phyloP scores from a whole-genome alignment of 768 basidiomycete genomes.

The Russula emetica region DNA sequence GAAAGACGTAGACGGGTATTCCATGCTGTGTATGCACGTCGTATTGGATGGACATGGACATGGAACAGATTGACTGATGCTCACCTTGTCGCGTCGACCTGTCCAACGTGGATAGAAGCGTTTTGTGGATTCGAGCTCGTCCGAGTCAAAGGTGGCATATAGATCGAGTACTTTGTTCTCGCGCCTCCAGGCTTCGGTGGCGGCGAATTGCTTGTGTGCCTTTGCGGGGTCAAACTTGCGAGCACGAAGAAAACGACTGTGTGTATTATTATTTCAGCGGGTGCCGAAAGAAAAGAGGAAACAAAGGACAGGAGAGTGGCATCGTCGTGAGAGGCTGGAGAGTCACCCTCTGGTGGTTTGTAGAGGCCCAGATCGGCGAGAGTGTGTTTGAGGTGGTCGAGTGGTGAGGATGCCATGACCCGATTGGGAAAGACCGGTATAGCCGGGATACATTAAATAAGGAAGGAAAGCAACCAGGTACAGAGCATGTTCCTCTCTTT shows the following conservation, averaged over 20 bases:
- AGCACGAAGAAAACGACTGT: slow-evolving; percentile 80
- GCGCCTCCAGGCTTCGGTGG: slow-evolving; percentile 64
- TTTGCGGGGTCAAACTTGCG: slow-evolving; percentile 57
- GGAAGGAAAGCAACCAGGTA: neutral
- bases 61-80: neutral
- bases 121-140: slow-evolving; percentile 57
- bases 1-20: slow-evolving; percentile 72
- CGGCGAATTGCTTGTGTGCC: slow-evolving; percentile 68
- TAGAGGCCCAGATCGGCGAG: slow-evolving; percentile 7
- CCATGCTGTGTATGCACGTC: slow-evolving; percentile 46
- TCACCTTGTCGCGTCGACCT: slow-evolving; percentile 69
- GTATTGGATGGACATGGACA: neutral
- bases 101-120: slow-evolving; percentile 80
- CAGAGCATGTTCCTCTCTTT: neutral
- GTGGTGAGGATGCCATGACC: too few species aligned
- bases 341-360: slow-evolving; percentile 27
- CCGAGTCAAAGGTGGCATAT: slow-evolving; percentile 52
- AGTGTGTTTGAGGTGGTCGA: slow-evolving; percentile 7
- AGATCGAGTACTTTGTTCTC: slow-evolving; percentile 58
- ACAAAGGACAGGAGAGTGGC: slow-evolving; percentile 56
- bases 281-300: neutral
- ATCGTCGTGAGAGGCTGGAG: slow-evolving; percentile 56
- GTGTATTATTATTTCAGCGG: neutral
- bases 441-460: too few species aligned
- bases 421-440: too few species aligned